Conservation (phyloP, 2,329 filamentous ascomycete genomes). For the Penicillium sp. region DNA sequence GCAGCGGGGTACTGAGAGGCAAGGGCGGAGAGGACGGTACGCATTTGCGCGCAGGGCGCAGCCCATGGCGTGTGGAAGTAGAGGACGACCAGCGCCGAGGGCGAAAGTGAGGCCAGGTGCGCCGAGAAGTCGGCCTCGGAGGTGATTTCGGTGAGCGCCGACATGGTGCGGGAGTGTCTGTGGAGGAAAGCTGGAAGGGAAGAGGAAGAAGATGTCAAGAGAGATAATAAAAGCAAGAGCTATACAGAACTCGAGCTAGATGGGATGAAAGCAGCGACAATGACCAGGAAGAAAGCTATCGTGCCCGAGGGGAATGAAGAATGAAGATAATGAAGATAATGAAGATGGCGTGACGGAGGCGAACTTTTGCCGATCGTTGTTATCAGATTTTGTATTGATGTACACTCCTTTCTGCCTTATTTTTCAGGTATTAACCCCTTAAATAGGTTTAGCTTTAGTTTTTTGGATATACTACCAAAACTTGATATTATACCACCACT, state of each 20-base stretch:
- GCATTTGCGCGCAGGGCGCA: conserved; percentile 92
- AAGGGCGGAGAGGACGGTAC: conserved; percentile 74
- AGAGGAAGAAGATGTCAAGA: neutral
- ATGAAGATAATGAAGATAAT: too few species aligned
- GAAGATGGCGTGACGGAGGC: conserved; percentile 25
- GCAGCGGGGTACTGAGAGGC: conserved; percentile 75
- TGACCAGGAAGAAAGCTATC: neutral
- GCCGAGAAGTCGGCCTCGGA: conserved; percentile 68
- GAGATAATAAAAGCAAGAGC: neutral
- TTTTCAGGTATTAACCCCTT: too few species aligned
- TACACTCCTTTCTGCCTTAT: too few species aligned
- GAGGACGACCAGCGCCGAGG: conserved; percentile 70
- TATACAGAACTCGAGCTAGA: neutral
- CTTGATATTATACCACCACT: too few species aligned
- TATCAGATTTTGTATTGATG: conserved; percentile 27
- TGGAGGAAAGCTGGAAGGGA: conserved; percentile 1
- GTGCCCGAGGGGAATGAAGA: conserved; percentile 14
- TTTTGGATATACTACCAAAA: too few species aligned
- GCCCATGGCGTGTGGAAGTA: conserved; percentile 98
- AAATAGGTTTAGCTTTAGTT: too few species aligned
- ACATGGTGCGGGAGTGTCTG: conserved; percentile 51
- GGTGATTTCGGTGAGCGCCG: conserved; percentile 70
- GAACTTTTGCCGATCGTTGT: conserved; percentile 22
- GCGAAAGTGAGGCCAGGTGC: conserved; percentile 60
- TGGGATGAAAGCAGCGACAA: neutral